Evolutionary conservation across 1,284 basidiomycete genomes (phyloP).

Genomic region (Nidula niveotomentosa): DNA sequence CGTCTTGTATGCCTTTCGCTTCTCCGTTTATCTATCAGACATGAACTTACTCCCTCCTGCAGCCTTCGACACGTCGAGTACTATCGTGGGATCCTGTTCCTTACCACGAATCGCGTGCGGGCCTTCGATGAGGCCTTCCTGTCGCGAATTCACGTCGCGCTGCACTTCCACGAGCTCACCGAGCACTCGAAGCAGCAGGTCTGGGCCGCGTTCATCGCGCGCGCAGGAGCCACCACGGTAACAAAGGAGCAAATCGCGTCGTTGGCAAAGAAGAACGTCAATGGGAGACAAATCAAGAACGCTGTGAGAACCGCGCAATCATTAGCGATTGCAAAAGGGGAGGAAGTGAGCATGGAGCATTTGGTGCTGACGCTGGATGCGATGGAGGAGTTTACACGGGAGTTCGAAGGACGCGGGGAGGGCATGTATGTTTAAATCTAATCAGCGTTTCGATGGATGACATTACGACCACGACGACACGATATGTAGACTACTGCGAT

Average conservation of each 20-base stretch:
- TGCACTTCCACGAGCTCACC: slow-evolving; percentile 56
- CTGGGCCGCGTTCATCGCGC: slow-evolving; percentile 54
- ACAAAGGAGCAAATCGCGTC: slow-evolving; percentile 36
- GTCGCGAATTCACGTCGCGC: slow-evolving; percentile 65
- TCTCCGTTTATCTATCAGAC: not conserved
- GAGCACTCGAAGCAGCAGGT: slow-evolving; percentile 47
- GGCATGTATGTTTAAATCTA: not conserved
- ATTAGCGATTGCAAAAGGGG: slow-evolving; percentile 46
- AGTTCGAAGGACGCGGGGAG: slow-evolving; percentile 30
- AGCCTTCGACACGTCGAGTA: slow-evolving; percentile 62
- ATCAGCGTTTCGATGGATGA: too few relatives aligned
- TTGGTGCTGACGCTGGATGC: slow-evolving; percentile 57
- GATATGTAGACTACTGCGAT: too few relatives aligned
- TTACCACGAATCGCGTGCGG: slow-evolving; percentile 66
- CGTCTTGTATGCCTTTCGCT: slow-evolving; percentile 40
- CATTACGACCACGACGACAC: too few relatives aligned
- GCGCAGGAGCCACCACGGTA: slow-evolving; percentile 39
- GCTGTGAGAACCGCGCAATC: slow-evolving; percentile 59
- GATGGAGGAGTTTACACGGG: slow-evolving; percentile 55
- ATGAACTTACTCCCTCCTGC: slow-evolving; percentile 1
- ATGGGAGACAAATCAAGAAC: slow-evolving; percentile 68
- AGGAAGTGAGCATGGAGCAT: slow-evolving; percentile 43
- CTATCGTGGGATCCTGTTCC: slow-evolving; percentile 64
- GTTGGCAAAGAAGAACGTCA: slow-evolving; percentile 48
- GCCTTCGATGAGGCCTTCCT: slow-evolving; percentile 69